Evolutionary conservation across 352 stramenopile genomes (phyloP).

Genomic region (Pythium monospermum): DNA sequence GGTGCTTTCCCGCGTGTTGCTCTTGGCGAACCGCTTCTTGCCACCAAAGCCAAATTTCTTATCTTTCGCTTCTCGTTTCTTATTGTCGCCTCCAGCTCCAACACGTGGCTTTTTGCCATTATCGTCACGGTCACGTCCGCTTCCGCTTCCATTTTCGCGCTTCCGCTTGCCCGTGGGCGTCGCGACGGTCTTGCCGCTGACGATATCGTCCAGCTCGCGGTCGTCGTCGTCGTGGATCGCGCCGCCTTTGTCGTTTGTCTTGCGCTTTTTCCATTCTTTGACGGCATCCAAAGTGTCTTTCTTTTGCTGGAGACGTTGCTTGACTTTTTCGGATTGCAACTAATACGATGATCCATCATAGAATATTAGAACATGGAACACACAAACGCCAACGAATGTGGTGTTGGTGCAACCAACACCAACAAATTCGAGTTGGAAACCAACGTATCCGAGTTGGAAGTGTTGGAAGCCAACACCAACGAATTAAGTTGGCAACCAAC

Average conservation of each 20-base stretch:
- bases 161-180: conserved; percentile 44
- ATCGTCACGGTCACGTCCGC: conserved; percentile 8
- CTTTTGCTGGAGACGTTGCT: conserved; percentile 80
- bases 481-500: no score
- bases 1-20: conserved; percentile 76
- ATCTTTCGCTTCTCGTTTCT: conserved; percentile 60
- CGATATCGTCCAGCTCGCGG: conserved; percentile 56
- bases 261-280: conserved; percentile 87
- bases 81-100: no score
- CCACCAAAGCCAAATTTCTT: conserved; percentile 85
- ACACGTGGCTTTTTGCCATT: conserved; percentile 61
- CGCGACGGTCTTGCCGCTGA: conserved; percentile 48
- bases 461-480: no score
- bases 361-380: not conserved
- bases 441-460: no score
- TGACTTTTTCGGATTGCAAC: conserved; percentile 76
- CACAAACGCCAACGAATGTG: no score
- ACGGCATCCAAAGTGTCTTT: conserved; percentile 85
- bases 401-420: not conserved
- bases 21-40: conserved; percentile 69
- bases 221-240: conserved; percentile 59
- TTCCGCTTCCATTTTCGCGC: conserved; percentile 15
- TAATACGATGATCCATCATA: conserved; percentile 8
- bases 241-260: conserved; percentile 66
- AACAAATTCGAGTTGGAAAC: no score